Evolutionary conservation across 306 rosid species (phyloP), one percentile per base, ranked within the genome.

Genomic region (Astragalus membranaceus): DNA sequence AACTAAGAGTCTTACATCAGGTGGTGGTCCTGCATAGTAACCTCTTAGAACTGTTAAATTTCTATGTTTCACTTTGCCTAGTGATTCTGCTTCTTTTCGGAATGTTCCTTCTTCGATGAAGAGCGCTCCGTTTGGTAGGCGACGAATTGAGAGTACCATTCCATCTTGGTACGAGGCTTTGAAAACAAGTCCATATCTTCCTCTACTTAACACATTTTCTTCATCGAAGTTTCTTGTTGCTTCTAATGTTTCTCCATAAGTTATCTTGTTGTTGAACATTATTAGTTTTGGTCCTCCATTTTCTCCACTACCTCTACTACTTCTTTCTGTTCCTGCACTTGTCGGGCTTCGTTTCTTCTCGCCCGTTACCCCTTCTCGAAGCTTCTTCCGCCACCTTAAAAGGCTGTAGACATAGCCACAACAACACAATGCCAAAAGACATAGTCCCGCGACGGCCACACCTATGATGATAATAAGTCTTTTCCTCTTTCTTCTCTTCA

Each of bases 141-240:
- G 95, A 8, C 91, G 92, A 13, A 91, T 83, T 5, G 97, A 82
- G 35, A 88, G 88, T 43, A 88, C 90, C 87, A 85, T 86, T 11
- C 97, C 97, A 41, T 91, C 97, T 29, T 63, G 80, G 77, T 64
- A 91, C 0, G 89, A 74, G 56, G 96, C 97, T 75, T 91, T 91
- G 84, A 91, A 91, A 26, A 86, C 85, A 0, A 86, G 84, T 0
- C 96, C 97, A 7, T 78, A 82, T 75, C 68, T 88, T 66, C 97
- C 97, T 42, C 97, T 72, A 73, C 92, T 91, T 11, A 91, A 50
- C 8, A 91, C 91, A 61, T 88, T 91, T 75, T 91, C 97, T 68
- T 91, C 97, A 11, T 88, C 97, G 7, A 91, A 91, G 44, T 91
- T 87, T 56, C 96, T 88, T 0, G 97, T 91, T 62, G 97, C 97